Conservation (phyloP, 495 filamentous ascomycete species). For the Gamarada debralockiae region DNA sequence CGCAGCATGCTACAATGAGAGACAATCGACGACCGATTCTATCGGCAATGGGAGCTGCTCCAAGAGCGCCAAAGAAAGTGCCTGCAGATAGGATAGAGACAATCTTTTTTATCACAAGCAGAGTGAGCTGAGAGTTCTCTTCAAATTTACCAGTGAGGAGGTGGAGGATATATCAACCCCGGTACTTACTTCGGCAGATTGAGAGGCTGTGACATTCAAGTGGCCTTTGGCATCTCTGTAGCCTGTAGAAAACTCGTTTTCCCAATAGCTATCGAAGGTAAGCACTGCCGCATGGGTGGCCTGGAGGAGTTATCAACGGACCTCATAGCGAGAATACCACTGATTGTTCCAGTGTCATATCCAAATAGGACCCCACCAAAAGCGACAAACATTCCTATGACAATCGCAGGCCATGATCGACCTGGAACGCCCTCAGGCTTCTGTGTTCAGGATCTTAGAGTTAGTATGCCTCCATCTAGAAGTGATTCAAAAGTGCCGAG, state of each 20-base stretch:
- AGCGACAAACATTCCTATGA: slow-evolving; percentile 77
- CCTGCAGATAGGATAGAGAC: slow-evolving; percentile 84
- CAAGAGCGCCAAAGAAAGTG: slow-evolving; percentile 79
- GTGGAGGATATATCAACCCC: too few species aligned
- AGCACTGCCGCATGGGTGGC: too few species aligned
- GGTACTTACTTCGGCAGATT: slow-evolving; percentile 67
- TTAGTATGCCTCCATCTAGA: too few species aligned
- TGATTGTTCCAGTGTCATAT: slow-evolving; percentile 86
- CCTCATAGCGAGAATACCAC: slow-evolving; percentile 77
- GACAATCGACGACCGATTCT: slow-evolving; percentile 65
- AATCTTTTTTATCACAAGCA: too few species aligned
- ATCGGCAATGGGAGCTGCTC: slow-evolving; percentile 63
- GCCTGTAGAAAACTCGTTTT: slow-evolving; percentile 65
- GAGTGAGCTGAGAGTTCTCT: too few species aligned
- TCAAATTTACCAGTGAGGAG: too few species aligned
- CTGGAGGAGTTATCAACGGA: too few species aligned
- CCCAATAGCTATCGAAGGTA: too few species aligned
- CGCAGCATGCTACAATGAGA: slow-evolving; percentile 57
- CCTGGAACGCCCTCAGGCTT: slow-evolving; percentile 53
- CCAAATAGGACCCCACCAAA: slow-evolving; percentile 76
- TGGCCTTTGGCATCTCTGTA: slow-evolving; percentile 49
- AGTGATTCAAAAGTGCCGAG: too few species aligned
- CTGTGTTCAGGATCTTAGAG: too few species aligned
- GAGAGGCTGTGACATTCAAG: slow-evolving; percentile 51
- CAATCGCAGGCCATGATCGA: slow-evolving; percentile 68